A percentile compares a stretch with the other conserved stretches of the same genome.
These are phyloP conservation scores for Wakefieldia striispora DNA, from an alignment of 768 basidiomycete genomes.

Conservation along the genomic window DNA sequence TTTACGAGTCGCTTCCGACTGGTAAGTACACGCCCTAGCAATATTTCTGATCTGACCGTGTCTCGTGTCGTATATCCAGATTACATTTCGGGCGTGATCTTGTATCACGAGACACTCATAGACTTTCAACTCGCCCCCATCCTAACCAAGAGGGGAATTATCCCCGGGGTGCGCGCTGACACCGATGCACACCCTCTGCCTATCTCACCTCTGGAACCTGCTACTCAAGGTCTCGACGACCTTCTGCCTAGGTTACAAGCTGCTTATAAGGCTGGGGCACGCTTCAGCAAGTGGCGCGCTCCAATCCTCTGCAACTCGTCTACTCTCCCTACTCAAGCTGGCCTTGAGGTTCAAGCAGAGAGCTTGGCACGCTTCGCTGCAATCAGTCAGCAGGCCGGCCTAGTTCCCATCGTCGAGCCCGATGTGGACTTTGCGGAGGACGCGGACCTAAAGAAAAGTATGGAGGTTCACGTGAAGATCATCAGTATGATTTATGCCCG, in stretches of 20 bases:
- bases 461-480: conserved; percentile 45
- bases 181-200: conserved; percentile 47
- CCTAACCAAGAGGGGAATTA: conserved; percentile 44
- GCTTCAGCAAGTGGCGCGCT: conserved; percentile 53
- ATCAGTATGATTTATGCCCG: conserved; percentile 46
- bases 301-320: conserved; percentile 45
- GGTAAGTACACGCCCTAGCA: conserved; percentile 26
- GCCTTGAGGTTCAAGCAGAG: conserved; percentile 46
- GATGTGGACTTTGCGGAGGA: conserved; percentile 52
- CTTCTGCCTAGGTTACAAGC: conserved; percentile 42
- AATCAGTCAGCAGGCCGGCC: conserved; percentile 48
- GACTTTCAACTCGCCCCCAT: conserved; percentile 48
- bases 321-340: conserved; percentile 39
- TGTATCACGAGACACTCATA: conserved; percentile 48
- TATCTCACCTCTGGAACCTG: conserved; percentile 42
- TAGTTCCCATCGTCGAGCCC: conserved; percentile 54
- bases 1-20: conserved; percentile 41
- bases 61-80: conserved; percentile 28
- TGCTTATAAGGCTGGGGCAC: conserved; percentile 42
- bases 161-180: conserved; percentile 50
- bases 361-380: conserved; percentile 48
- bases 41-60: not conserved
- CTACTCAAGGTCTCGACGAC: conserved; percentile 49
- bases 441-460: conserved; percentile 43
- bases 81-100: conserved; percentile 50